These are phyloP conservation scores for Larix kaempferi DNA, from an alignment of 75 land plant species.

Conservation along the genomic window DNA sequence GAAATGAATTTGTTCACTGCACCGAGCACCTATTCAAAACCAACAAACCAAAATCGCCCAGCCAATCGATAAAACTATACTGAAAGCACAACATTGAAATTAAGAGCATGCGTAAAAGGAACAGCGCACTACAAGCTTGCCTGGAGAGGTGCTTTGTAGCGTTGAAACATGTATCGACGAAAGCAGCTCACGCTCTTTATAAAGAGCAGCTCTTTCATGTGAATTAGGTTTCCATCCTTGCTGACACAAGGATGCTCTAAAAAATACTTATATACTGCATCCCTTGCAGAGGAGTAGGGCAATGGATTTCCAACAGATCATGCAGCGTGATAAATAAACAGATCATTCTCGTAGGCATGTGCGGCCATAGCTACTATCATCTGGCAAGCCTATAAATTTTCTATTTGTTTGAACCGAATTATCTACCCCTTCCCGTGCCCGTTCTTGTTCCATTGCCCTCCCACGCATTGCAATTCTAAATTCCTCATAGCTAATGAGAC, in stretches of 20 bases:
- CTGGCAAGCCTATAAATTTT: slow-evolving; percentile 54
- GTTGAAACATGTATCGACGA: slow-evolving; percentile 23
- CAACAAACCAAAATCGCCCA: background rate
- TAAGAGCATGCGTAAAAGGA: too few relatives aligned
- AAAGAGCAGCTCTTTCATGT: slow-evolving; percentile 16
- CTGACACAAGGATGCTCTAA: slow-evolving; percentile 36
- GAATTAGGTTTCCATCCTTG: slow-evolving; percentile 36
- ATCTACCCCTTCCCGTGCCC: too few relatives aligned
- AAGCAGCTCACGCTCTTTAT: slow-evolving; percentile 31
- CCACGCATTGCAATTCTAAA: too few relatives aligned
- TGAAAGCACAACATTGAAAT: too few relatives aligned
- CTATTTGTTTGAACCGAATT: too few relatives aligned
- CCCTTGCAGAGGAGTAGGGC: slow-evolving; percentile 18
- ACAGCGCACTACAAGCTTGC: background rate
- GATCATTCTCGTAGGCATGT: slow-evolving; percentile 23
- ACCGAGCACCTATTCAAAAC: too few relatives aligned
- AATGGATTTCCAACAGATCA: slow-evolving; percentile 64
- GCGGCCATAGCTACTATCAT: slow-evolving; percentile 50
- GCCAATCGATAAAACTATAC: background rate
- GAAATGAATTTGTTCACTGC: too few relatives aligned
- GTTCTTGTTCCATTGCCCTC: too few relatives aligned
- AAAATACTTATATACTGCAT: slow-evolving; percentile 30
- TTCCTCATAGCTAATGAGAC: too few relatives aligned
- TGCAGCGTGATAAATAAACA: slow-evolving; percentile 53
- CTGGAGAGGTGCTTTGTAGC: slow-evolving; percentile 25